Evolutionary conservation across 768 basidiomycete species (phyloP), one percentile per base, ranked within the genome.

Genomic region (Leccinum variicolor): DNA sequence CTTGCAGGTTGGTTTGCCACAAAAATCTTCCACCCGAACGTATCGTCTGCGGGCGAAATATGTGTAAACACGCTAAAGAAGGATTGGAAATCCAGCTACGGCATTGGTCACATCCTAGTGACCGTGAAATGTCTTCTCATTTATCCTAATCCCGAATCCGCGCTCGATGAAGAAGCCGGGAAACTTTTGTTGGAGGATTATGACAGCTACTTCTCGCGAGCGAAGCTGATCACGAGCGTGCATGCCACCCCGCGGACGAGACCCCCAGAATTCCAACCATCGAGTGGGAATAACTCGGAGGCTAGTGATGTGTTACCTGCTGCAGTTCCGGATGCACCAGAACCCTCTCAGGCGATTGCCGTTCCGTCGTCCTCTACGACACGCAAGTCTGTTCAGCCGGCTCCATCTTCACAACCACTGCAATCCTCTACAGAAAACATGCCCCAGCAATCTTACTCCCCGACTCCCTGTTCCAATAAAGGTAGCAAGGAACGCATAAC

Each of bases 41-140:
- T 98, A 41, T 95, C 94, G 0, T 80, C 82, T 33, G 73, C 83
- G 0, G 94, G 94, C 15, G 94, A 97, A 74, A 98, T 98, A 64
- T 98, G 94, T 71, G 94, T 98, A 14, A 96, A 95, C 76, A 98
- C 94, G 7, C 77, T 98, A 25, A 98, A 97, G 81, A 96, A 97
- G 73, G 94, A 96, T 66, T 98, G 95, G 95, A 90, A 94, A 70
- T 82, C 90, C 23, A 83, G 86, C 13, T 95, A 92, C 65, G 95
- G 95, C 50, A 93, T 98, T 29, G 84, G 79, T 14, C 92, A 95
- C 70, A 96, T 96, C 58, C 81, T 96, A 15, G 87, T 93, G 57
- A 95, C 93, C 28, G 87, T 98, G 62, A 95, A 94, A 71, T 97
- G 95, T 68, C 84, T 98, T 48, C 82, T 98, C 60, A 98, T 98